These are phyloP conservation scores for Mycothermus thermophilus DNA, from an alignment of 495 filamentous ascomycete genomes.

Conservation along the genomic window DNA sequence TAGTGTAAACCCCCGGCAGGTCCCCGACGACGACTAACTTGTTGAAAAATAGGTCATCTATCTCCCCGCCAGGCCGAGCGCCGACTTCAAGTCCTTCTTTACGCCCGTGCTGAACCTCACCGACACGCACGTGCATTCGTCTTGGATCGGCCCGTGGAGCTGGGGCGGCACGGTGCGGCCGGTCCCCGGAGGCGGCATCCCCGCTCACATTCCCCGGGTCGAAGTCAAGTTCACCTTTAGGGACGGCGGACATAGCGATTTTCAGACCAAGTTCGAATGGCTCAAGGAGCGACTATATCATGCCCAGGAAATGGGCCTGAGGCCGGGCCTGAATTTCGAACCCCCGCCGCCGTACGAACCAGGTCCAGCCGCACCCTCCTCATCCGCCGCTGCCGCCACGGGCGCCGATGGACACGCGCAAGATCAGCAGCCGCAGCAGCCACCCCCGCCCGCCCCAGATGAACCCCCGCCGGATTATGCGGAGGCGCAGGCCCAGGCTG, in stretches of 20 bases:
- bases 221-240: conserved; percentile 79
- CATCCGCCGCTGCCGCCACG: conserved; percentile 15
- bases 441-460: conserved; percentile 38
- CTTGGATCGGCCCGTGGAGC: conserved; percentile 91
- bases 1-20: too few relatives aligned
- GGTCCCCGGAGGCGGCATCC: conserved; percentile 72
- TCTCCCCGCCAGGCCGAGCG: conserved; percentile 56
- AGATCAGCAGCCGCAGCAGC: conserved; percentile 7
- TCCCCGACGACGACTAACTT: too few relatives aligned
- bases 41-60: conserved; percentile 87
- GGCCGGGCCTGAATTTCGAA: conserved; percentile 45
- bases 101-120: conserved; percentile 70
- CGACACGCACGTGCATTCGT: conserved; percentile 80
- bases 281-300: conserved; percentile 74
- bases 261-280: conserved; percentile 67
- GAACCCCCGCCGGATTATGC: conserved; percentile 92
- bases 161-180: conserved; percentile 74
- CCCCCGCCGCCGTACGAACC: conserved; percentile 72
- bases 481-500: conserved; percentile 68
- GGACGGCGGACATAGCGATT: conserved; percentile 90
- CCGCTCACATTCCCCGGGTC: conserved; percentile 53
- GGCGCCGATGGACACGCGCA: not conserved
- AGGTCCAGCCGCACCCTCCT: conserved; percentile 12
- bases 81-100: conserved; percentile 73
- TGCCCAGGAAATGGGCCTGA: conserved; percentile 53